A percentile compares a stretch with the other conserved stretches of the same genome.
phyloP scores from a whole-genome alignment of 139 green algal genomes.

The Yamagishiella unicocca region DNA sequence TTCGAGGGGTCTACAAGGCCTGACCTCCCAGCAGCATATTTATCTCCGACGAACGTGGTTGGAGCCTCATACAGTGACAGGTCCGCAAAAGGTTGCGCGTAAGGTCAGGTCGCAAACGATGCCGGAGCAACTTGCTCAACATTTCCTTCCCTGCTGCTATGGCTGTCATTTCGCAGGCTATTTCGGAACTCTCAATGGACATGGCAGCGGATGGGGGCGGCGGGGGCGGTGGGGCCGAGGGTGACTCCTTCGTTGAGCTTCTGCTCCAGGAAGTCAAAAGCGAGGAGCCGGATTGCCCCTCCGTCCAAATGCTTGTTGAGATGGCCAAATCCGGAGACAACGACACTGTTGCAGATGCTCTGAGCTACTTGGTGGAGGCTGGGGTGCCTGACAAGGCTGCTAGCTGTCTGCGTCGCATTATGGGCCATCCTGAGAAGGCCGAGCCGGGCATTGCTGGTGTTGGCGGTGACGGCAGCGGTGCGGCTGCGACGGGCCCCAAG shows the following conservation, averaged over 20 bases:
- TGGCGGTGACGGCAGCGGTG: neutral
- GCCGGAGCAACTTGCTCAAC: no score
- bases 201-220: neutral
- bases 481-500: neutral
- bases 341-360: conserved; percentile 29
- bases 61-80: no score
- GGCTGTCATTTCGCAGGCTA: no score
- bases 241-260: conserved; percentile 30
- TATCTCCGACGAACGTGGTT: no score
- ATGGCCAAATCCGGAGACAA: conserved; percentile 43
- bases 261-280: conserved; percentile 59
- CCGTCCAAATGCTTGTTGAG: conserved; percentile 30
- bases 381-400: conserved; percentile 22
- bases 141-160: no score
- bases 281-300: conserved; percentile 66
- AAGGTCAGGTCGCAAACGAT: no score
- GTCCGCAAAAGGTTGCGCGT: no score
- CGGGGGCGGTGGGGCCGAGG: neutral
- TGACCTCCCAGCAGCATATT: no score
- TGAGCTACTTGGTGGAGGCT: conserved; percentile 30
- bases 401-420: conserved; percentile 8
- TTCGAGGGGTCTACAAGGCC: no score
- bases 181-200: neutral
- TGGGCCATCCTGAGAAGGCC: neutral
- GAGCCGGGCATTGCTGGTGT: neutral